Base-by-base conservation (phyloP, 805 yeast species). In the Wickerhamiella kurtzmanii region DNA sequence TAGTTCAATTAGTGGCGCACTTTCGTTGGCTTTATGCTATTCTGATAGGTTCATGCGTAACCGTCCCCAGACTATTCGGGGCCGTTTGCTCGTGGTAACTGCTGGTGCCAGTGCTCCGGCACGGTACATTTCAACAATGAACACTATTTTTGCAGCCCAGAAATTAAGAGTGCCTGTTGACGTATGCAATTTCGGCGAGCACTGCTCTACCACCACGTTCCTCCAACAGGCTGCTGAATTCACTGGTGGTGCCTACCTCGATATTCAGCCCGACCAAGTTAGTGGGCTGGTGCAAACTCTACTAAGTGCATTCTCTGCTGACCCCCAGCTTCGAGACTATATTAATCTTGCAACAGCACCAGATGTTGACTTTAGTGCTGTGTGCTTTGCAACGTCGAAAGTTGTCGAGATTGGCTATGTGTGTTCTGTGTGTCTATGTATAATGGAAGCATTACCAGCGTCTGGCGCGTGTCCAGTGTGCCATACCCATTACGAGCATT, bases 141-240 rank as follows among this genome's bases (percentile, higher is more conserved):
- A 92, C 63, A 74, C 92, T 50, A 89, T 92, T 25, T 92, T 92
- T 65, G 89, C 96, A 0, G 95, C 97, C 0, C 96, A 92, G 55
- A 89, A 88, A 63, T 75, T 60, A 55, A 80, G 79, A 56, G 76
- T 88, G 16, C 82, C 96, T 2, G 78, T 92, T 19, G 97, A 92
- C 62, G 88, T 88, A 11, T 89, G 94, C 50, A 87, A 88, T 58
- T 67, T 92, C 22, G 81, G 81, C 0, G 60, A 62, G 2, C 38
- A 36, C 6, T n/a, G 19, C n/a, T 19, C 25, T 5, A 76, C 76
- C 51, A 79, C 94, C 1, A 82, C 94, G 2, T 89, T 87, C 60
- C 66, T 92, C 50, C 97, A 92, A 60, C 98, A 92, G 60, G 96
- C 97, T 0, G 76, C 94, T 0, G 98, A 92, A 65, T 86, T 95